Evolutionary conservation across 768 basidiomycete genomes (phyloP).

Genomic region (Kwoniella pini): DNA sequence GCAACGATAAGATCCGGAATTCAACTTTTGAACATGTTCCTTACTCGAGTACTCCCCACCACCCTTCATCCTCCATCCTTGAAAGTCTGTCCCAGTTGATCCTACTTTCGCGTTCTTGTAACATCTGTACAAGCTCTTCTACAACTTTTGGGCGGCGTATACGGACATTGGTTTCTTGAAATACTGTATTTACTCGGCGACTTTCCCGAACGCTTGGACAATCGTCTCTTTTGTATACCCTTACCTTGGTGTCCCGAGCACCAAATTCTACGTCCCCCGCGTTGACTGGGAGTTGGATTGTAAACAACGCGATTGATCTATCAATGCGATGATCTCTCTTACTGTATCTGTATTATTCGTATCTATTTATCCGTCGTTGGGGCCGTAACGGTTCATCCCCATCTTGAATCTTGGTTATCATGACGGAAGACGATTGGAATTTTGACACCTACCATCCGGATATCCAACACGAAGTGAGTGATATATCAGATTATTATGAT

Average conservation of each 20-base stretch:
- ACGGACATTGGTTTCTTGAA: too few species aligned
- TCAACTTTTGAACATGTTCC: background rate
- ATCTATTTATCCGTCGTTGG: background rate
- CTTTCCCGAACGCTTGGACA: conserved; percentile 4
- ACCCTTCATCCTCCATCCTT: too few species aligned
- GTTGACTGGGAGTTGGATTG: too few species aligned
- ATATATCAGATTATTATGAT: background rate
- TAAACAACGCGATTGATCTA: background rate
- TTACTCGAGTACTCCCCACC: background rate
- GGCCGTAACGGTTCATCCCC: background rate
- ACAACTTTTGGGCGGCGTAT: background rate
- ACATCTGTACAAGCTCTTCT: background rate
- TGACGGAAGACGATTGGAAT: conserved; percentile 16
- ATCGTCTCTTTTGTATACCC: background rate
- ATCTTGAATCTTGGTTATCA: background rate
- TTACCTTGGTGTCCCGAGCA: background rate
- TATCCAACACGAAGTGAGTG: conserved; percentile 11
- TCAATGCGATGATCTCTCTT: background rate
- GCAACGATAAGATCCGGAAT: background rate
- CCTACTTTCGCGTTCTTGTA: too few species aligned
- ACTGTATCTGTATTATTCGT: background rate
- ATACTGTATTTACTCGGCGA: background rate
- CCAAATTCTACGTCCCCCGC: background rate
- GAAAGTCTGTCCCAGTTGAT: too few species aligned
- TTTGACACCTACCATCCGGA: conserved; percentile 10